A percentile compares a stretch with the other conserved stretches of the same genome.
Evolutionary conservation across 768 basidiomycete genomes (phyloP).

Genomic region (Lanmaoa rubissima): DNA sequence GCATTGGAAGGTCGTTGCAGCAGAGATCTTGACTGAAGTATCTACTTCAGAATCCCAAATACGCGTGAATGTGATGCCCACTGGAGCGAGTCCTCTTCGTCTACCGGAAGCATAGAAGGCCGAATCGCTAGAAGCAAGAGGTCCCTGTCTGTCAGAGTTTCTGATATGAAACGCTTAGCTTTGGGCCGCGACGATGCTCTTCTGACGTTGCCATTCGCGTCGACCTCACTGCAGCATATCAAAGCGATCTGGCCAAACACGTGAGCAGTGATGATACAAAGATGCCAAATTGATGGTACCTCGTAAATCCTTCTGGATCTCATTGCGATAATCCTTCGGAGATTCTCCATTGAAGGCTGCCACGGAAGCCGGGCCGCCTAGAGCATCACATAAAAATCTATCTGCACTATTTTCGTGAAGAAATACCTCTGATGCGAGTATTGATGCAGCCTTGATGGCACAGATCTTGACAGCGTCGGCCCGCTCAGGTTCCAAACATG

Average conservation of each 20-base stretch:
- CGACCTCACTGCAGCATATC: constrained; percentile 58
- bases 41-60: constrained; percentile 66
- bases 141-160: constrained; percentile 66
- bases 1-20: constrained; percentile 48
- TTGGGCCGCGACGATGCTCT: constrained; percentile 57
- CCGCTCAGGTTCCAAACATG: constrained; percentile 71
- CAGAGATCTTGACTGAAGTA: constrained; percentile 61
- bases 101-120: constrained; percentile 48
- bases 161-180: constrained; percentile 52
- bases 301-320: constrained; percentile 57
- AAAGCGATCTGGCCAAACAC: constrained; percentile 41
- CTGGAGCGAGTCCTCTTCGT: constrained; percentile 38
- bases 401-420: neutral
- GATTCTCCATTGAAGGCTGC: constrained; percentile 51
- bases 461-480: constrained; percentile 80
- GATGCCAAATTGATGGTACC: constrained; percentile 36
- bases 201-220: constrained; percentile 53
- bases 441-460: constrained; percentile 71
- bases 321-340: constrained; percentile 43
- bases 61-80: constrained; percentile 50
- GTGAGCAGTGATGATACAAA: constrained; percentile 9
- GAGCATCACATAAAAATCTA: constrained; percentile 9
- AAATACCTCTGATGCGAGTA: constrained; percentile 62
- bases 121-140: constrained; percentile 65
- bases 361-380: constrained; percentile 54